These are phyloP conservation scores for Leucocoprinus birnbaumii DNA, from an alignment of 768 basidiomycete species.

Conservation along the genomic window DNA sequence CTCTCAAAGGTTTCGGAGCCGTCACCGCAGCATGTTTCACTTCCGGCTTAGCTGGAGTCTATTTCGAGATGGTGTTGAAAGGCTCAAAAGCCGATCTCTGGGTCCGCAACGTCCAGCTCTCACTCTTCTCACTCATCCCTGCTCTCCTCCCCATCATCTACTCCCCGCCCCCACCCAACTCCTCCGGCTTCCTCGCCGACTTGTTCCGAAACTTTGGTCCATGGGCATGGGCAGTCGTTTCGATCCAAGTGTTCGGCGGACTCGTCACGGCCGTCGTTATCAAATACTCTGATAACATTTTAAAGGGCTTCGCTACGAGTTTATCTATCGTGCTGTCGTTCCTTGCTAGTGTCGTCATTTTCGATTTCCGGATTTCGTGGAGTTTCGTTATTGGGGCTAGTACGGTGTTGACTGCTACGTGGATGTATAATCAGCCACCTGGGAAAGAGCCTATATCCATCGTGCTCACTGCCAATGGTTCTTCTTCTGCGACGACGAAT, in stretches of 20 bases:
- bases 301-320: slow-evolving; percentile 97
- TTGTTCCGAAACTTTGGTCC: slow-evolving; percentile 85
- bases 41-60: slow-evolving; percentile 93
- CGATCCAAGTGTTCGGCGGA: slow-evolving; percentile 89
- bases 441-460: slow-evolving; percentile 26
- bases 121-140: slow-evolving; percentile 90
- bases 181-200: slow-evolving; percentile 49
- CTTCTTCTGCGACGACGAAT: neutral
- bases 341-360: slow-evolving; percentile 88
- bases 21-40: slow-evolving; percentile 92
- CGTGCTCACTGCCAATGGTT: slow-evolving; percentile 20
- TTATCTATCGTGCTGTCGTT: slow-evolving; percentile 94
- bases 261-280: slow-evolving; percentile 94
- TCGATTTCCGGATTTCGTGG: slow-evolving; percentile 85
- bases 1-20: slow-evolving; percentile 83
- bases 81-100: slow-evolving; percentile 86
- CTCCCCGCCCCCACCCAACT: slow-evolving; percentile 33
- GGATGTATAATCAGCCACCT: slow-evolving; percentile 88
- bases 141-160: slow-evolving; percentile 81
- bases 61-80: slow-evolving; percentile 98
- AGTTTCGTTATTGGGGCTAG: slow-evolving; percentile 84
- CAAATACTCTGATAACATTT: slow-evolving; percentile 93
- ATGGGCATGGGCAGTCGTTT: slow-evolving; percentile 96
- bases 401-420: slow-evolving; percentile 86
- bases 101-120: slow-evolving; percentile 96